phyloP scores from a whole-genome alignment of 441 rosid genomes.

The Corymbia calophylla region DNA sequence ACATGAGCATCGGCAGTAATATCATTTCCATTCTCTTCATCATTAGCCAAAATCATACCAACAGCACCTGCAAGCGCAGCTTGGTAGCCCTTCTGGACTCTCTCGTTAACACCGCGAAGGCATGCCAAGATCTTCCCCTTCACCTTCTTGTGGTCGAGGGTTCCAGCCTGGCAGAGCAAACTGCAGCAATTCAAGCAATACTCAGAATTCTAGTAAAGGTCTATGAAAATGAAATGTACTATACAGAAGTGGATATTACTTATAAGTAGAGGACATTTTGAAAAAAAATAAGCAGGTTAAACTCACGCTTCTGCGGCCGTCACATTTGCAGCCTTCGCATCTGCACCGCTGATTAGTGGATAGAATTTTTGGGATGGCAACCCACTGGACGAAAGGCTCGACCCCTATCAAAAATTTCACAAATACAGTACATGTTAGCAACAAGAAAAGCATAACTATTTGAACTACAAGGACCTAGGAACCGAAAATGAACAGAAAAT shows the following conservation, averaged over 20 bases:
- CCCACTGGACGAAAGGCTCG: constrained; percentile 25
- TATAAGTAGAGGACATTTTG: background rate
- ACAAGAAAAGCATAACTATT: background rate
- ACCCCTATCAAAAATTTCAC: constrained; percentile 28
- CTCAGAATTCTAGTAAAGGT: background rate
- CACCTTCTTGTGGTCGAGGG: constrained; percentile 46
- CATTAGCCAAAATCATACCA: constrained; percentile 64
- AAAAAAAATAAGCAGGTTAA: background rate
- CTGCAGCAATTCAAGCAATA: constrained; percentile 8
- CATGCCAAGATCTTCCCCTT: constrained; percentile 62
- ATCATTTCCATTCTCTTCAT: constrained; percentile 19
- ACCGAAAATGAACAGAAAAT: background rate
- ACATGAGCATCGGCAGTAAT: constrained; percentile 40
- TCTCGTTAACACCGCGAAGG: constrained; percentile 25
- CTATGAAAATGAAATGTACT: background rate
- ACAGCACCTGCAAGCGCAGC: constrained; percentile 41
- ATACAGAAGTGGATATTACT: background rate
- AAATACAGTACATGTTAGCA: background rate
- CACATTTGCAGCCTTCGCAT: constrained; percentile 15
- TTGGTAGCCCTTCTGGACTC: constrained; percentile 29
- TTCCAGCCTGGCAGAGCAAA: constrained; percentile 19
- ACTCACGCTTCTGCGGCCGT: constrained; percentile 29
- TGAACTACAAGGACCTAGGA: background rate
- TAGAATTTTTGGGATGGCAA: constrained; percentile 27
- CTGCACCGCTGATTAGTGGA: constrained; percentile 28